Evolutionary conservation across 495 filamentous ascomycete species (phyloP), one percentile per base, ranked within the genome.

Genomic region (Lophiostoma macrostomum): DNA sequence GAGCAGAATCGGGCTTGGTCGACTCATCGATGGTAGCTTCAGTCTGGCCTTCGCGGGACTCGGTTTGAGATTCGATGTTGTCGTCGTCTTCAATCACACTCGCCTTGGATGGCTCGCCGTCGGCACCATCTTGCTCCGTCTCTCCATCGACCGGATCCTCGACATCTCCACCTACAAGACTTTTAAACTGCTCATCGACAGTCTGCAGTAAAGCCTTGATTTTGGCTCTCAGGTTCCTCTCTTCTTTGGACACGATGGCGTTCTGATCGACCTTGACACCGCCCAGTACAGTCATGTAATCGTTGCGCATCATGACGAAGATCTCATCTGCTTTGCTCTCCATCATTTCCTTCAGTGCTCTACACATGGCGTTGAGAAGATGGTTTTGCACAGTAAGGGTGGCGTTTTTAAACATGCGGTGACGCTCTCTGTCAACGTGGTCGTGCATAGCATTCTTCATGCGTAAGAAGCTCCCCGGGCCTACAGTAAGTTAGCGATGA

Each of bases 381-480:
- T 40, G 30, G 43, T 65, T 61, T 0, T 23, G 12, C 7, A 83
- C 78, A n/a, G 59, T 64, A 1, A 62, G 38, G 4, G 67, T 68
- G 14, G 72, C 73, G 7, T 69, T 41, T 14, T 58, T 46, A 52
- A 85, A 85, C 80, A 85, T 83, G 0, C 49, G 58, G 6, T 68
- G 50, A 1, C 72, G 69, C 1, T 67, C 35, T 0, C 39, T 27
- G 3, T 67, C 62, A 5, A 86, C 73, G 52, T 85, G 76, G n/a
- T 32, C 23, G 0, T 53, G 50, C 80, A 85, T 84, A 27, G 56
- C 41, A 2, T 19, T 52, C 56, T 81, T 85, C 78, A 85, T 85
- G 1, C 81, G 73, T 24, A 52, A 65, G 53, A 61, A 81, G 14
- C 60, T 72, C 0, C 81, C 82, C 4, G 50, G n/a, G 5, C 76